Evolutionary conservation across 2,329 filamentous ascomycete species (phyloP).

Genomic region (Cladosporium sp.): DNA sequence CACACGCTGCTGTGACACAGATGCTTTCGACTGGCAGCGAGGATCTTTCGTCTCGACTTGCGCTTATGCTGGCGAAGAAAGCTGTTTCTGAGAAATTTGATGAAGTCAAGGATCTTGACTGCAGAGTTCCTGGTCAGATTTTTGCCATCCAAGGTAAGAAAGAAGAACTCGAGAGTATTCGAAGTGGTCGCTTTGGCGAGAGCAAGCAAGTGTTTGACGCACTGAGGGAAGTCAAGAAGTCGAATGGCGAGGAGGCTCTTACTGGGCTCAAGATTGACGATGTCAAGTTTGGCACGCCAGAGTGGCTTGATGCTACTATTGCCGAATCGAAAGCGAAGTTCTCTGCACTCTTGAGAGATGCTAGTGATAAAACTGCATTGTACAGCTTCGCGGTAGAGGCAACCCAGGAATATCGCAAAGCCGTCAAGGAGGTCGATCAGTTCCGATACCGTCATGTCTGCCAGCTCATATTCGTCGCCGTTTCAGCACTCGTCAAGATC

Average conservation of each 20-base stretch:
- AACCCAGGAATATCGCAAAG: slow-evolving; percentile 7
- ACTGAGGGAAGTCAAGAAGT: slow-evolving; percentile 13
- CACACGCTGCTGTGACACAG: slow-evolving; percentile 32
- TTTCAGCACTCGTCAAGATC: slow-evolving; percentile 29
- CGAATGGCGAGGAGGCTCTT: slow-evolving; percentile 7
- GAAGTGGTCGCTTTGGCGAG: slow-evolving; percentile 21
- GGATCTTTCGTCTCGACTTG: slow-evolving; percentile 27
- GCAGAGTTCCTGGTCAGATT: slow-evolving; percentile 30
- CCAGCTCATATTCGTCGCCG: slow-evolving; percentile 25
- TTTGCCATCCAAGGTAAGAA: slow-evolving; percentile 26
- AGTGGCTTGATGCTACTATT: slow-evolving; percentile 11
- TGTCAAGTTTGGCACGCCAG: not conserved
- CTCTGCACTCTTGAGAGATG: not conserved
- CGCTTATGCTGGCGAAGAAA: slow-evolving; percentile 28
- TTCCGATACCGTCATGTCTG: slow-evolving; percentile 11
- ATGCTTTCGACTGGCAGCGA: slow-evolving; percentile 26
- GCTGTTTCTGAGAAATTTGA: slow-evolving; percentile 31
- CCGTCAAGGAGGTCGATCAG: slow-evolving; percentile 6
- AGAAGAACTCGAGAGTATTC: slow-evolving; percentile 25
- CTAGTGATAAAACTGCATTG: slow-evolving; percentile 1
- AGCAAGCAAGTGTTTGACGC: slow-evolving; percentile 30
- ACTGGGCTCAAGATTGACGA: slow-evolving; percentile 2
- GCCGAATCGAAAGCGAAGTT: slow-evolving; percentile 4
- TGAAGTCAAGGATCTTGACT: slow-evolving; percentile 26
- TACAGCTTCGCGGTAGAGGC: slow-evolving; percentile 5